Evolutionary conservation across 257 asterid genomes (phyloP), one percentile per base, ranked within the genome.

Genomic region (Paraleonurus japonicus): DNA sequence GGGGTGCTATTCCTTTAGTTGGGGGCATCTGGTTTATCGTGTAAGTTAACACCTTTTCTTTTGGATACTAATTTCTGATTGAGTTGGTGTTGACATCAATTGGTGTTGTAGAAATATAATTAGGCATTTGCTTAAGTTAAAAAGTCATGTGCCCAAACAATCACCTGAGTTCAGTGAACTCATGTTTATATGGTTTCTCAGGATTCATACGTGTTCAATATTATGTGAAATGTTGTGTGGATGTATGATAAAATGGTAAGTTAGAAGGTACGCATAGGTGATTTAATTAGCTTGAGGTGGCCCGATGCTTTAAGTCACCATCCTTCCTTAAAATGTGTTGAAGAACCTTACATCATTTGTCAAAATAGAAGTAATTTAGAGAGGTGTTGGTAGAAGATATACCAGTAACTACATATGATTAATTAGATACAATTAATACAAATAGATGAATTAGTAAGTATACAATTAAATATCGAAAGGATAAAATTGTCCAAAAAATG

Each of bases 1-100:
- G 99, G 96, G 99, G 99, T 61, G 89, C 85, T 69, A 84, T 94
- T 86, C 99, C 97, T 60, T 82, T 94, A 76, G 90, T 86, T 33
- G 99, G 99, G 17, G 99, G 99, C 70, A 50, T 85, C 67, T 91
- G 97, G 97, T 79, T 94, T 75, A 75, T 93, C 77, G 71, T 86
- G 98, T 93, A 83, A 87, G 97, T 82, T 63, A 67, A 26, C 27
- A 53, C 27, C 1, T 53, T 32, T 13, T 47, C 12, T 73, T 69
- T 47, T 35, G 54, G 23, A 53, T 39, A 37, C 72, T 70, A 55
- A 61, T 69, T 50, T 24, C 50, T 54, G 12, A 37, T 70, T 63
- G 48, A 55, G 60, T 59, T 76, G 65, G 27, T 51, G n/a, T n/a
- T n/a, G n/a, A n/a, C n/a, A n/a, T n/a, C n/a, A n/a, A n/a, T n/a